Percentiles rank a stretch among this genome's conserved stretches.
Conservation (phyloP, 331 rosid genomes). For the Quercus tomentella region DNA sequence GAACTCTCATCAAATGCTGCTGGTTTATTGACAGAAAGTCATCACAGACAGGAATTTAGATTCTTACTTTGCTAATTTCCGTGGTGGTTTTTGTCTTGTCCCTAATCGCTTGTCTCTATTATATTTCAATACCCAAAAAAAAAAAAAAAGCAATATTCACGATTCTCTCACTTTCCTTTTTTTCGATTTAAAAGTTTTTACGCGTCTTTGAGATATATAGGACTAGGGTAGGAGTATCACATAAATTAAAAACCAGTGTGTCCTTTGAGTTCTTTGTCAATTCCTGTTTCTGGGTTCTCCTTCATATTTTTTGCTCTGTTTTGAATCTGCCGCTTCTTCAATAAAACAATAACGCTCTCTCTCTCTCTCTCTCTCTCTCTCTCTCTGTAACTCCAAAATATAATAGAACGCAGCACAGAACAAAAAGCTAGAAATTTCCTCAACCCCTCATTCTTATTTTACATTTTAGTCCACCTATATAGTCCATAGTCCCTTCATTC, state of each 20-base stretch:
- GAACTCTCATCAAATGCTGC: not conserved
- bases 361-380: not conserved
- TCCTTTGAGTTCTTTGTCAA: too few species aligned
- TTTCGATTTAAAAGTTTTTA: not conserved
- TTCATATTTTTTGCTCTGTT: not conserved
- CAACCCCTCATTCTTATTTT: not conserved
- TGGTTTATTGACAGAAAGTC: not conserved
- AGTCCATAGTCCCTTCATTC: not conserved
- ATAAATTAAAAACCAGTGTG: too few species aligned
- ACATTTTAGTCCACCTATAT: too few species aligned
- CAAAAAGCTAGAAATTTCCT: not conserved
- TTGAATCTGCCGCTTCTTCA: not conserved
- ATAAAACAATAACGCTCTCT: not conserved
- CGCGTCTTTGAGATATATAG: too few species aligned
- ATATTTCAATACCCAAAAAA: too few species aligned
- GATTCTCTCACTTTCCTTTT: not conserved
- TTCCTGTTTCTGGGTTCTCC: too few species aligned
- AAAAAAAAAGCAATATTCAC: too few species aligned
- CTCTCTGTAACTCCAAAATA: not conserved
- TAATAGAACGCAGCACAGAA: not conserved
- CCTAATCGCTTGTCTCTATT: not conserved
- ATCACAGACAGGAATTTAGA: not conserved
- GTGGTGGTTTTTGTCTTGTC: not conserved
- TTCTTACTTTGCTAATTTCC: not conserved
- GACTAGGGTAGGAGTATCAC: too few species aligned